Evolutionary conservation across 306 rosid species (phyloP), one percentile per base, ranked within the genome.

Genomic region (Quercus wislizeni): DNA sequence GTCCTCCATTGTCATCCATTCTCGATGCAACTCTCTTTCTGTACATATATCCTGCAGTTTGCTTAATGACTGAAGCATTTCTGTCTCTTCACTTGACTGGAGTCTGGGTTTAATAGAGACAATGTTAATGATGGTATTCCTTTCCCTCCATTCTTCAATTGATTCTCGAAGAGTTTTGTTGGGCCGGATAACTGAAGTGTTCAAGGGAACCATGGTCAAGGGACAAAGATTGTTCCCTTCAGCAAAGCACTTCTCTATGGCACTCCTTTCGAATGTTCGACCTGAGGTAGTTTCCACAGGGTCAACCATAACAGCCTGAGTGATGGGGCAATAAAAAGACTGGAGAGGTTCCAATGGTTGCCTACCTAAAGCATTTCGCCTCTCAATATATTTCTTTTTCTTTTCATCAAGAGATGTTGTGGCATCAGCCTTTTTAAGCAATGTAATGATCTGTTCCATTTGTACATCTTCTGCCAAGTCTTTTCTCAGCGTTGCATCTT

Each of bases 111-210:
- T 90, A 49, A 85, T 77, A 25, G 86, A 61, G 79, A 84, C 73
- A 62, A 92, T 79, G 82, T 85, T 74, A 73, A 90, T 85, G 61
- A 88, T 88, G 11, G 78, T 83, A 58, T 90, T 92, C 80, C 97
- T 85, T 25, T 92, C 91, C 74, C 71, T 88, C 94, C 94, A 92
- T 71, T 92, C 97, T 73, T 88, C 87, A 78, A 92, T 92, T 25
- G 92, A 90, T 80, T 75, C 88, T 43, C 71, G 81, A 28, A 92
- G 89, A 77, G 90, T 89, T 80, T 82, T 90, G 71, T 92, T 92
- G 15, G 92, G 91, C 70, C 88, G 78, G 21, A 92, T 78, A 74
- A 84, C 43, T 55, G 73, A 79, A 54, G 84, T 82, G 77, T 90
- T 89, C 77, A 90, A 54, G 63, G 89, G 88, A 63, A 78, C 33